Conservation (phyloP, 345 rosid species). For the Rhodamnia rubescens region DNA sequence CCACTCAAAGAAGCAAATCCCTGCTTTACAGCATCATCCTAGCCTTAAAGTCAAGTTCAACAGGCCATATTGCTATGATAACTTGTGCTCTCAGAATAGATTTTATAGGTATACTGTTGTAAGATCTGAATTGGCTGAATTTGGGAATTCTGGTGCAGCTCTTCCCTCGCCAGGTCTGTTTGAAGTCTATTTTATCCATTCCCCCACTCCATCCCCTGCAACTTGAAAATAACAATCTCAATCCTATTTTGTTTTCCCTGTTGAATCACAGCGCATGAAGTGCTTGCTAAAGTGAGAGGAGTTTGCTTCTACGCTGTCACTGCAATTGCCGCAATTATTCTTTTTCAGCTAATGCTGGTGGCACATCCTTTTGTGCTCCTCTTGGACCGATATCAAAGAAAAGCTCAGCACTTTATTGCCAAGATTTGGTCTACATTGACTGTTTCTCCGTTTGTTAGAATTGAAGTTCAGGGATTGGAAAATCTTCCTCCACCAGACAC, state of each 20-base stretch:
- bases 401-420: constrained; percentile 58
- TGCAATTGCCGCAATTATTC: constrained; percentile 42
- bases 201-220: background rate
- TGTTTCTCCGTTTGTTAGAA: constrained; percentile 45
- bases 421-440: constrained; percentile 62
- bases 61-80: constrained; percentile 10
- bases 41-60: constrained; percentile 13
- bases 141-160: constrained; percentile 36
- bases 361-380: constrained; percentile 77
- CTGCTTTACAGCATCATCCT: constrained; percentile 9
- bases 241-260: constrained; percentile 1
- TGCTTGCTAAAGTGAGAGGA: constrained; percentile 63
- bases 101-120: constrained; percentile 17
- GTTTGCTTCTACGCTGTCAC: constrained; percentile 60
- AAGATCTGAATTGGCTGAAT: constrained; percentile 58
- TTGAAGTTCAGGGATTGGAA: constrained; percentile 60
- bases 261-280: constrained; percentile 47
- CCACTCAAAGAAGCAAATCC: constrained; percentile 15
- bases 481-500: constrained; percentile 65
- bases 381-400: constrained; percentile 59
- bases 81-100: constrained; percentile 11
- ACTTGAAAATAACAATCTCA: constrained; percentile 1
- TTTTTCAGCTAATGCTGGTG: constrained; percentile 51
- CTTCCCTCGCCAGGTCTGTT: constrained; percentile 48
- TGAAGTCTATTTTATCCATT: background rate